These are phyloP conservation scores for Eucalyptus curtisii DNA, from an alignment of 345 rosid species.

Conservation along the genomic window DNA sequence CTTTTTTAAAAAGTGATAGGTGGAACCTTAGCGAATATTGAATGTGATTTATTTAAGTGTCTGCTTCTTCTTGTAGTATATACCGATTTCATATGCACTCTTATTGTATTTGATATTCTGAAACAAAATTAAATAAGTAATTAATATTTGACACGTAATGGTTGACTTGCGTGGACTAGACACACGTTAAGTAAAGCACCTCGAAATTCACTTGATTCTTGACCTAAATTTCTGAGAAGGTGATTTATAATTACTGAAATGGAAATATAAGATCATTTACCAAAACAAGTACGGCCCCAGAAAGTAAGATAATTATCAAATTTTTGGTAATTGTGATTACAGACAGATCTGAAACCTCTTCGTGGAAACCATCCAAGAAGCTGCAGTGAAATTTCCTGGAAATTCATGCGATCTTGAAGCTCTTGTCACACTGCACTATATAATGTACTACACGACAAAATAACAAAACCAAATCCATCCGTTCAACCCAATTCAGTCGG, in stretches of 20 bases:
- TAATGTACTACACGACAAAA: no score
- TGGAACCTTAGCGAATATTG: rapidly evolving
- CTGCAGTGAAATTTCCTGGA: neutral
- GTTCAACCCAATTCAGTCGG: neutral
- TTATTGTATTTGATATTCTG: neutral
- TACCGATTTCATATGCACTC: rapidly evolving
- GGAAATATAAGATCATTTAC: neutral
- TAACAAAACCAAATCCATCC: no score
- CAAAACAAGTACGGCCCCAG: no score
- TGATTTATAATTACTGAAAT: neutral
- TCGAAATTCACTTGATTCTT: neutral
- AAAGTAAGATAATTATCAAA: no score
- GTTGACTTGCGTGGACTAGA: neutral
- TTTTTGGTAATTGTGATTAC: neutral
- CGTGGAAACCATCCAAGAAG: neutral
- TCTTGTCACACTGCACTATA: no score
- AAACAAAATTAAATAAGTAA: neutral
- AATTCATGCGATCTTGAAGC: no score
- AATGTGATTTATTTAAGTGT: neutral
- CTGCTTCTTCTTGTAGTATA: neutral
- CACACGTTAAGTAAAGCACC: neutral
- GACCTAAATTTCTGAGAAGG: neutral
- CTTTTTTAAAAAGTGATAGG: neutral
- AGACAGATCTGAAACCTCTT: neutral
- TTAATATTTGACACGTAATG: neutral